A percentile compares a stretch with the other conserved stretches of the same genome.
phyloP scores from a whole-genome alignment of 2,329 filamentous ascomycete genomes.

The Cordyceps cicadae region DNA sequence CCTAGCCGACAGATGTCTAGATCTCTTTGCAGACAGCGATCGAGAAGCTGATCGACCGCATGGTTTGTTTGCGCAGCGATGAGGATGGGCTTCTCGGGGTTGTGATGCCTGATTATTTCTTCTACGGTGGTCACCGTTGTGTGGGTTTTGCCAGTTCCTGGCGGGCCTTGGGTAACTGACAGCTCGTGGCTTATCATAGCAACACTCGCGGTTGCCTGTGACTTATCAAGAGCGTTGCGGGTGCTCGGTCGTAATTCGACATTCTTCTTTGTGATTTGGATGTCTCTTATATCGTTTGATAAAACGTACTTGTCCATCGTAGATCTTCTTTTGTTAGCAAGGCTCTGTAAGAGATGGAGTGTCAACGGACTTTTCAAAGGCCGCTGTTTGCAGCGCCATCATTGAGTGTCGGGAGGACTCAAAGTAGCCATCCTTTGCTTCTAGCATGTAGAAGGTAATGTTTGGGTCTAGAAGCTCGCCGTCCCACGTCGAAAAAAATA shows the following conservation, averaged over 20 bases:
- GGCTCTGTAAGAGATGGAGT: neutral
- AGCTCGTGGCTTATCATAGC: slow-evolving; percentile 64
- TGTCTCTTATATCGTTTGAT: neutral
- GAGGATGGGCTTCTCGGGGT: slow-evolving; percentile 62
- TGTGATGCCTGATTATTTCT: slow-evolving; percentile 22
- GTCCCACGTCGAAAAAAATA: slow-evolving; percentile 57
- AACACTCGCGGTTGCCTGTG: slow-evolving; percentile 60
- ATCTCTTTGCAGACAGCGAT: slow-evolving; percentile 41
- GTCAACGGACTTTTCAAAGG: slow-evolving; percentile 37
- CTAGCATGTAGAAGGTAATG: slow-evolving; percentile 68
- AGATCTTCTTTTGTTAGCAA: neutral
- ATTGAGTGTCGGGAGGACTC: slow-evolving; percentile 69
- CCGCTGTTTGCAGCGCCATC: slow-evolving; percentile 52
- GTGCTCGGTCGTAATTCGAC: slow-evolving; percentile 15
- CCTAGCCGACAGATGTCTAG: slow-evolving; percentile 46
- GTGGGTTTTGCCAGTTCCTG: slow-evolving; percentile 68
- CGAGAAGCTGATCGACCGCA: slow-evolving; percentile 73
- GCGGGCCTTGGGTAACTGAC: slow-evolving; percentile 76
- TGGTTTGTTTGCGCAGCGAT: slow-evolving; percentile 86
- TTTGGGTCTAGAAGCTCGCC: slow-evolving; percentile 61
- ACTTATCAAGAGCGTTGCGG: slow-evolving; percentile 49
- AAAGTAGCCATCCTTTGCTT: slow-evolving; percentile 65
- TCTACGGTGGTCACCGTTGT: slow-evolving; percentile 64
- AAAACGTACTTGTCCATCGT: neutral
- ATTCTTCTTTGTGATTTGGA: slow-evolving; percentile 18